Evolutionary conservation across 2,329 filamentous ascomycete genomes (phyloP), one percentile per base, ranked within the genome.

Genomic region (Tolypocladium paradoxum): DNA sequence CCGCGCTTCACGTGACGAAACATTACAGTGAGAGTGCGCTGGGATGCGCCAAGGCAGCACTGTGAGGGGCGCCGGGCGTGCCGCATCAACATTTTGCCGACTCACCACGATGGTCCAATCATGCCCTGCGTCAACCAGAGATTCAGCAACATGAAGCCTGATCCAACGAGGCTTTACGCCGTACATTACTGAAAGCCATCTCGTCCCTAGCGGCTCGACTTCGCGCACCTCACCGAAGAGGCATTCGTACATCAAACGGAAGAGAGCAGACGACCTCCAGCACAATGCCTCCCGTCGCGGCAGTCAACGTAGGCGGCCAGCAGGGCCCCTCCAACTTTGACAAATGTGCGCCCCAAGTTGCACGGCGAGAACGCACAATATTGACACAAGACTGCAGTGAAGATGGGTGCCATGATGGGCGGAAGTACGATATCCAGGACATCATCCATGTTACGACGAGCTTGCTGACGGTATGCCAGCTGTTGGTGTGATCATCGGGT

Each of bases 361-460:
- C 18, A 20, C 38, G 45, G 51, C 53, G 24, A 20, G 51, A 45
- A 18, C 37, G 35, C 48, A 47, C 48, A 45, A 14, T 34, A 43
- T 54, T 54, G 55, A 55, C 59, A 56, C 2, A 37, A 9, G 53
- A 36, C 35, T 53, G 29, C 49, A 70, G 68, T 70, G 47, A 96
- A 96, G 78, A 96, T 97, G 90, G 93, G 93, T 63, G 90, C 88
- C 58, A 85, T 99, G 85, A 97, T 97, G 90, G 93, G 93, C 62
- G 89, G 90, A 69, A 95, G 92, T 97, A 87, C 65, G 90, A n/a
- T 31, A 3, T 82, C 51, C 50, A 51, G 37, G 46, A n/a, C 24
- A 34, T n/a, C 14, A 50, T 43, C 35, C 34, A 9, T 5, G 12
- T 7, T 34, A 51, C 47, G 27, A 50, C 38, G n/a, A 40, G 14